phyloP scores from a whole-genome alignment of 495 filamentous ascomycete genomes.

The Eremomyces bilateralis region DNA sequence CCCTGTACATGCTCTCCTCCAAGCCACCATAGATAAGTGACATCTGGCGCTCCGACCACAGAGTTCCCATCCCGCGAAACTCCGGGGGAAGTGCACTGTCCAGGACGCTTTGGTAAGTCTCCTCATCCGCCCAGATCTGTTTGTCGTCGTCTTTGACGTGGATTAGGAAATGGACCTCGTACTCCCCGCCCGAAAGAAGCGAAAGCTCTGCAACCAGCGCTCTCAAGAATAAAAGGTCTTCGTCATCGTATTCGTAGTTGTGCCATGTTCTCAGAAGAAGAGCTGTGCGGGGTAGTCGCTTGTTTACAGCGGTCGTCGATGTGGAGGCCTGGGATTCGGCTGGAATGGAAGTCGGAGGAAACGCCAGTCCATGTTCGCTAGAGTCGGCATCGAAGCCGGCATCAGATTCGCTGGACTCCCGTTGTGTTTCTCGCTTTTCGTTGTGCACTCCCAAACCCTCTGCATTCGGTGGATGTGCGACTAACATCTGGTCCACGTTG shows the following conservation, averaged over 20 bases:
- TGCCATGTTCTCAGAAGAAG: constrained; percentile 43
- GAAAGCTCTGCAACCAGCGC: constrained; percentile 40
- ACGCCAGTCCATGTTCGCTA: constrained; percentile 2
- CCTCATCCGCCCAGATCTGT: constrained; percentile 43
- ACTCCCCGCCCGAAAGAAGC: constrained; percentile 39
- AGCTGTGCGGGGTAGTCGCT: constrained; percentile 30
- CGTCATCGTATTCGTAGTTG: constrained; percentile 28
- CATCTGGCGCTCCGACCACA: constrained; percentile 93
- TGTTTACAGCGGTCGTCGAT: constrained; percentile 7
- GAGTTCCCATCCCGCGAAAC: constrained; percentile 66
- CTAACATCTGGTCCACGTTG: constrained; percentile 26
- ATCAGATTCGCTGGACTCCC: not conserved
- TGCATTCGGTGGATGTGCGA: constrained; percentile 14
- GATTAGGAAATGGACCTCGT: constrained; percentile 39
- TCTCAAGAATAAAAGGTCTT: constrained; percentile 24
- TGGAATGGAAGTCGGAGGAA: constrained; percentile 1
- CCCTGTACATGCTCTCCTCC: constrained; percentile 46
- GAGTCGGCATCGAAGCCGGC: not conserved
- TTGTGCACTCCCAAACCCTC: constrained; percentile 5
- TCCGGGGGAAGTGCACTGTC: constrained; percentile 56
- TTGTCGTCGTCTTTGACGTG: constrained; percentile 43
- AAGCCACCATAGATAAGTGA: constrained; percentile 64
- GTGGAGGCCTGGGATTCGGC: constrained; percentile 9
- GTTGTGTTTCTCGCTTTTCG: not conserved
- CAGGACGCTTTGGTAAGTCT: constrained; percentile 40